A percentile compares a stretch with the other conserved stretches of the same genome.
Evolutionary conservation across 257 asterid species (phyloP).

Genomic region (Solanum ossicruentum): DNA sequence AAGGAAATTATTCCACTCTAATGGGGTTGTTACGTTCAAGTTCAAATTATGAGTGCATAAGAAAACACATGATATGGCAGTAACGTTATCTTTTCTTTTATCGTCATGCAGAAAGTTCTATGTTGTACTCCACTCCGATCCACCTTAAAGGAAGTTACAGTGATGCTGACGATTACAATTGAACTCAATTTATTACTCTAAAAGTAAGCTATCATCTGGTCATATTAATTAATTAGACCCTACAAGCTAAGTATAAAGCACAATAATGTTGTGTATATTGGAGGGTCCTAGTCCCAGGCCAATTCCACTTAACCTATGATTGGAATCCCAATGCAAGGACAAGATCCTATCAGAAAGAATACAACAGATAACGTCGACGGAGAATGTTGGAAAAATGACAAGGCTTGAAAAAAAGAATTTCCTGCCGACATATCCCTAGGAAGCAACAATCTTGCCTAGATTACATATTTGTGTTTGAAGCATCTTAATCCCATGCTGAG

Average conservation of each 20-base stretch:
- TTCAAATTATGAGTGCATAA: not conserved
- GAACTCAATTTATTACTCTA: not conserved
- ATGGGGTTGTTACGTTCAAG: not conserved
- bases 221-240: not conserved
- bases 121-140: not conserved
- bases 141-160: not conserved
- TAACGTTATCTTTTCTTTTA: not conserved
- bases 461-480: not conserved
- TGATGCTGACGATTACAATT: not conserved
- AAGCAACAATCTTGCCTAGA: not conserved
- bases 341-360: conserved; percentile 5
- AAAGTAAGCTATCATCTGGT: not conserved
- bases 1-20: not conserved
- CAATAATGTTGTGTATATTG: not conserved
- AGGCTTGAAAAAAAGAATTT: not conserved
- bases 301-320: conserved; percentile 1
- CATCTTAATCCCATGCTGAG: not conserved
- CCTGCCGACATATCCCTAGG: not conserved
- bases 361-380: not conserved
- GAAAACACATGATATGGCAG: not conserved
- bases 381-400: not conserved
- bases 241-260: not conserved
- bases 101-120: not conserved
- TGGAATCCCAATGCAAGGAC: conserved; percentile 6
- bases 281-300: not conserved